A percentile compares a stretch with the other conserved stretches of the same genome.
These are phyloP conservation scores for Perkinsus olseni DNA, from an alignment of 169 alveolate genomes.

Conservation along the genomic window DNA sequence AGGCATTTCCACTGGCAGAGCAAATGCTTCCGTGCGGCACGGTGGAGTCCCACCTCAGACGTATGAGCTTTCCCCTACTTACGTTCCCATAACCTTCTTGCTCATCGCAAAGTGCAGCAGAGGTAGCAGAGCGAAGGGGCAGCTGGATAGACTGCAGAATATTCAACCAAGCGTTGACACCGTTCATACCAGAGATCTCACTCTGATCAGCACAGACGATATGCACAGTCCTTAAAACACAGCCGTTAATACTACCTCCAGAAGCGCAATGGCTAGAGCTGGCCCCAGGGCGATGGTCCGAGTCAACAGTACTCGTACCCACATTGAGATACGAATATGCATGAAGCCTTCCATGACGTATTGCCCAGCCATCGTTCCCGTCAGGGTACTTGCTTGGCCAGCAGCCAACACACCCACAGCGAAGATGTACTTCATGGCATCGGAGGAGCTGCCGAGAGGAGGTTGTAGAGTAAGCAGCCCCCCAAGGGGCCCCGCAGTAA, in stretches of 20 bases:
- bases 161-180: not conserved
- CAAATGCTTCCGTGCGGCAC: too few species aligned
- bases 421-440: not conserved
- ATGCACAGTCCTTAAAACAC: not conserved
- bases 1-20: too few species aligned
- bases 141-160: not conserved
- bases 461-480: not conserved
- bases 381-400: not conserved
- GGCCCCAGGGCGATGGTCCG: not conserved
- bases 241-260: not conserved
- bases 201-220: not conserved
- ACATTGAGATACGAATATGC: not conserved
- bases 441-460: not conserved
- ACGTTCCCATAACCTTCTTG: not conserved
- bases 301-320: not conserved
- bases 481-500: too few species aligned
- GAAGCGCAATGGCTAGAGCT: not conserved
- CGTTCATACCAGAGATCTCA: not conserved
- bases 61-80: not conserved
- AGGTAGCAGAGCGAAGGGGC: not conserved
- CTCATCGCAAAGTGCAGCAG: not conserved
- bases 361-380: not conserved
- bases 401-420: not conserved
- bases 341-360: not conserved
- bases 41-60: too few species aligned